A percentile compares a stretch with the other conserved stretches of the same genome.
These are phyloP conservation scores for Aureobasidium sp. DNA, from an alignment of 2,329 filamentous ascomycete genomes.

Conservation along the genomic window DNA sequence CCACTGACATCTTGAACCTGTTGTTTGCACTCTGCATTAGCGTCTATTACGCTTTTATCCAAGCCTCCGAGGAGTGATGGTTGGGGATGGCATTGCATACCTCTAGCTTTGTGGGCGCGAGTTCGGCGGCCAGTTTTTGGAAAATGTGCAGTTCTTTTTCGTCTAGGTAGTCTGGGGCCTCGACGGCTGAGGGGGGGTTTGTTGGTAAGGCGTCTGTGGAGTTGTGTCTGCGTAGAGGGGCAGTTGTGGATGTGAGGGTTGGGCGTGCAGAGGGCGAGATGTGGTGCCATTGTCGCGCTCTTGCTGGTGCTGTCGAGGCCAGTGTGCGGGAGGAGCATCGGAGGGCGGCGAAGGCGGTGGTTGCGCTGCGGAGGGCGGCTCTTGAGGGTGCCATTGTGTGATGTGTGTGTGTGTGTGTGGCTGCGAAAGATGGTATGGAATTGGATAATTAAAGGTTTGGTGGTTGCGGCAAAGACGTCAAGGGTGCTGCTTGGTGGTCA, in stretches of 20 bases:
- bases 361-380: background rate
- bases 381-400: slow-evolving; percentile 4
- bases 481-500: background rate
- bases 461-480: background rate
- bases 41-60: background rate
- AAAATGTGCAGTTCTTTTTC: slow-evolving; percentile 40
- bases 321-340: background rate
- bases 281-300: background rate
- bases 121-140: slow-evolving; percentile 34
- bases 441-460: background rate
- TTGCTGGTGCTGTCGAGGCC: background rate
- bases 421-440: background rate
- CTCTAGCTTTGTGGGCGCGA: slow-evolving; percentile 38
- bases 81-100: slow-evolving; percentile 27
- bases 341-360: background rate
- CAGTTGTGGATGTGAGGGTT: background rate
- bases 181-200: slow-evolving; percentile 10
- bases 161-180: slow-evolving; percentile 40
- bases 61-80: no score
- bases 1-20: slow-evolving; percentile 72
- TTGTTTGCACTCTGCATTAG: slow-evolving; percentile 16
- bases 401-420: background rate
- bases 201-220: background rate
- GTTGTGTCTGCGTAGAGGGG: background rate
- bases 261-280: background rate